phyloP scores from a whole-genome alignment of 306 rosid species.

The Rosa chinensis region DNA sequence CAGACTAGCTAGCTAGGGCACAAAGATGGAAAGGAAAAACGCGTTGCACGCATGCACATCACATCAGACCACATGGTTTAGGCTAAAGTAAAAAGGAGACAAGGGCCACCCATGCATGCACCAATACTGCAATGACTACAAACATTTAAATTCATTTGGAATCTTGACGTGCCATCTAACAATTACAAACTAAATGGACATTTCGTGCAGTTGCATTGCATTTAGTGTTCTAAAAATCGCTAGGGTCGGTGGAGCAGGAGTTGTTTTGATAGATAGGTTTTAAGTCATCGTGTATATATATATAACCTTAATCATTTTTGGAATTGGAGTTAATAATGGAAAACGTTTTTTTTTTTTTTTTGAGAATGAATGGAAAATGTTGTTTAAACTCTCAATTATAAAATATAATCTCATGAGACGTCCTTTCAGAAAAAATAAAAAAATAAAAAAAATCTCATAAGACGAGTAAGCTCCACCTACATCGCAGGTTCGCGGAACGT shows the following conservation, averaged over 20 bases:
- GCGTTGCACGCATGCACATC: background rate
- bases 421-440: too few relatives aligned
- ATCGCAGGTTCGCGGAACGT: slow-evolving; percentile 25
- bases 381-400: background rate
- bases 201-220: too few relatives aligned
- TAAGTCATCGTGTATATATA: background rate
- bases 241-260: background rate
- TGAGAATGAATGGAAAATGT: background rate
- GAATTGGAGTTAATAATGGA: background rate
- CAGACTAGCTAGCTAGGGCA: background rate
- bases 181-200: too few relatives aligned
- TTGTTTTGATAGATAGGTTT: background rate
- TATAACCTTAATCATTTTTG: background rate
- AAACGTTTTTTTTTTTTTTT: background rate
- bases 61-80: too few relatives aligned
- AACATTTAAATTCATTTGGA: too few relatives aligned
- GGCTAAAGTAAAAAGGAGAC: background rate
- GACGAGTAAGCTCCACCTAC: background rate
- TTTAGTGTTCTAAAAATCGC: too few relatives aligned
- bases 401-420: background rate
- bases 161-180: too few relatives aligned
- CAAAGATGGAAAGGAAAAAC: background rate
- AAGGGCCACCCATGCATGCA: too few relatives aligned
- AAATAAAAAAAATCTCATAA: background rate
- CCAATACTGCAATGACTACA: too few relatives aligned